Base-by-base conservation (phyloP, 768 basidiomycete species). In the Pleurotus djamor region DNA sequence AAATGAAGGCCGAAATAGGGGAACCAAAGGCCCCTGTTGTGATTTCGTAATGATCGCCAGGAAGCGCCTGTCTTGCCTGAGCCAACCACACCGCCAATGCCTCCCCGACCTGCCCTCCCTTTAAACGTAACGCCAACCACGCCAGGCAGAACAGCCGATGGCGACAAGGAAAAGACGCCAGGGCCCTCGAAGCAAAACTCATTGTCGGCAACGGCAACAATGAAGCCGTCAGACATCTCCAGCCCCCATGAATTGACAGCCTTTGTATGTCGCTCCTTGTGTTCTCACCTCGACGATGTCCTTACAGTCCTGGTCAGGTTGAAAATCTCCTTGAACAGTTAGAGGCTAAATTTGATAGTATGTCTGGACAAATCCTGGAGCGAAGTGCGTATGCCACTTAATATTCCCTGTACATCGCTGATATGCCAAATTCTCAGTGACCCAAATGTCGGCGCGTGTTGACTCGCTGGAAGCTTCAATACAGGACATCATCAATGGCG, bases 191-290 rank as follows among this genome's bases (percentile, higher is more conserved):
- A 67, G 57, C 83, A 81, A 63, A 78, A 78, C 56, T 59, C 72
- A 21, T 67, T 68, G 1, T 65, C 74, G 17, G 71, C 75, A 7
- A 81, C 78, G 65, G 3, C 21, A 3, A 65, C 73, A 44, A 73
- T 80, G 3, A 71, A 69, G 52, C 76, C 74, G 34, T 77, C 77
- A 59, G 91, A 94, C 65, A 93, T 93, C 37, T 93, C 94, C 2
- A 94, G 92, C 67, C 95, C 95, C 1, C 94, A 96, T 70, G 95
- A 97, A 71, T 74, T 97, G 63, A 96, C 95, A 34, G 93, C 93
- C 17, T 97, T 95, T 74, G 95, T 97, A 69, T 73, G 91, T 82
- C 21, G 1, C 21, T 34, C 52, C 50, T 33, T 60, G 55, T 48
- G 45, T 62, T 57, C 52, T 34, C 38, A 59, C 17, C 49, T 36